phyloP scores from a whole-genome alignment of 2,329 filamentous ascomycete species.

The Sphaerulina populicola region DNA sequence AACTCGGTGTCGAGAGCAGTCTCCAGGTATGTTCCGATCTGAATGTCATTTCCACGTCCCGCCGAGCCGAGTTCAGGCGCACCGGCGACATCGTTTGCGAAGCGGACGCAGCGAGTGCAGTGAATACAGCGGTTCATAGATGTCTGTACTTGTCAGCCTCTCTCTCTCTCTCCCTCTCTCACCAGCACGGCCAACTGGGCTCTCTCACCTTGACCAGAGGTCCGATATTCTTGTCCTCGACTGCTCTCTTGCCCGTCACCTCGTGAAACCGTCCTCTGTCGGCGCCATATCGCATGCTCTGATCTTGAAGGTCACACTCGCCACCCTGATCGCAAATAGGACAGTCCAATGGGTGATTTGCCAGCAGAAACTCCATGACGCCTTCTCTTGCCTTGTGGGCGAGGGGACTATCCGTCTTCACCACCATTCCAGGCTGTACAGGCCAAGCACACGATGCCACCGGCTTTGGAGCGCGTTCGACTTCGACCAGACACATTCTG shows the following conservation, averaged over 20 bases:
- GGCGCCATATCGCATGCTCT: slow-evolving; percentile 96
- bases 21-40: slow-evolving; percentile 97
- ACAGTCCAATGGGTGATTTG: slow-evolving; percentile 93
- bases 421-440: slow-evolving; percentile 96
- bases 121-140: slow-evolving; percentile 99
- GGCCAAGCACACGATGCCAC: slow-evolving; percentile 98
- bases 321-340: slow-evolving; percentile 98
- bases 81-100: slow-evolving; percentile 93
- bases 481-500: slow-evolving; percentile 98
- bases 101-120: slow-evolving; percentile 95
- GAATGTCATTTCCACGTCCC: slow-evolving; percentile 91
- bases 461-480: slow-evolving; percentile 91
- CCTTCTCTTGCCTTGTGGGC: slow-evolving; percentile 97
- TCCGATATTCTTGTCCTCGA: slow-evolving; percentile 99
- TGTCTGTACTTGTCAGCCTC: slow-evolving; percentile 47
- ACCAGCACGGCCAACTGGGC: background rate
- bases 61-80: slow-evolving; percentile 91
- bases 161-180: background rate
- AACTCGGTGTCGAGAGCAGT: slow-evolving; percentile 87
- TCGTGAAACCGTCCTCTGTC: slow-evolving; percentile 97
- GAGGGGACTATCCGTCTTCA: slow-evolving; percentile 94
- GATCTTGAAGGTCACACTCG: slow-evolving; percentile 97
- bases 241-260: slow-evolving; percentile 86
- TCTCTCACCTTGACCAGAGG: slow-evolving; percentile 69
- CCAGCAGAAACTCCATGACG: slow-evolving; percentile 96